Percentiles rank a stretch among this genome's conserved stretches.
These are phyloP conservation scores for Neoboletus subvelutipes DNA, from an alignment of 768 basidiomycete species.

Conservation along the genomic window DNA sequence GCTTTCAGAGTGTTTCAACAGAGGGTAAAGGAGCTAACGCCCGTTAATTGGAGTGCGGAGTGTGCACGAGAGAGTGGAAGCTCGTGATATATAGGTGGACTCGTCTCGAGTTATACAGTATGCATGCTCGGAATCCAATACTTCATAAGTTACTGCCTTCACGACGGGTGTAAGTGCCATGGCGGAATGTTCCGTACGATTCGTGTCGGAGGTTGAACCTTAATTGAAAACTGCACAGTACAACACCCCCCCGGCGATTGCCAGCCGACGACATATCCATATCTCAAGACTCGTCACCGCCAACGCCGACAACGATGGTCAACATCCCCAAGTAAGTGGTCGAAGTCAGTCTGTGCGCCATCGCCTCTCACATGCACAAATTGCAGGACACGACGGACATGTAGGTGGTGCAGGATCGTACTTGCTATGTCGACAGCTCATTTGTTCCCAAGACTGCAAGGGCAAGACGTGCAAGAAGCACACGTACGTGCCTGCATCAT, in stretches of 20 bases:
- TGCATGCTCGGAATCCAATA: neutral
- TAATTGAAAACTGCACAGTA: constrained; percentile 25
- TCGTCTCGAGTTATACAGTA: neutral
- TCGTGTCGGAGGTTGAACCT: constrained; percentile 22
- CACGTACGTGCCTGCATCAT: constrained; percentile 58
- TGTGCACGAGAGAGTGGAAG: constrained; percentile 39
- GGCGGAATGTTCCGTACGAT: neutral
- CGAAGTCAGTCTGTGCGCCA: neutral
- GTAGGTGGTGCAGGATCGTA: constrained; percentile 48
- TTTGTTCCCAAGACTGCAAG: constrained; percentile 73
- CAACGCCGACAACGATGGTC: constrained; percentile 63
- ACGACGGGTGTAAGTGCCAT: too few species aligned
- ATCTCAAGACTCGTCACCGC: constrained; percentile 14
- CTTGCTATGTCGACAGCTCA: constrained; percentile 2
- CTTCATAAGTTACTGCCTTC: neutral
- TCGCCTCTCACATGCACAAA: constrained; percentile 13
- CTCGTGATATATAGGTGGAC: constrained; percentile 1
- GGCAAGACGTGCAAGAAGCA: constrained; percentile 97
- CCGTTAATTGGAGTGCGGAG: constrained; percentile 63
- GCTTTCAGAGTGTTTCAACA: constrained; percentile 61
- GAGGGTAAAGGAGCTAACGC: constrained; percentile 63
- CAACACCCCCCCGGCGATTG: constrained; percentile 24
- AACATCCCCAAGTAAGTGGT: constrained; percentile 87
- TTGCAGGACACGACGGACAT: constrained; percentile 88
- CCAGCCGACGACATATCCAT: constrained; percentile 18